phyloP scores from a whole-genome alignment of 306 rosid species.

The apple (Malus domestica) region ASM211411v1 NC_041803.1:777501-778000 shows the following conservation, averaged over 20 bases:
- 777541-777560: conserved; percentile 10
- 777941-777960: conserved; percentile 43
- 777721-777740: conserved; percentile 11
- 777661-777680: conserved; percentile 79
- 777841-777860: conserved; percentile 99
- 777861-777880: conserved; percentile 45
- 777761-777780: background rate
- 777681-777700: conserved; percentile 97
- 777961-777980: conserved; percentile 94
- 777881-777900: conserved; percentile 5
- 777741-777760: background rate
- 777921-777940: background rate
- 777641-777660: conserved; percentile 66
- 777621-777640: conserved; percentile 55
- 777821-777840: conserved; percentile 99
- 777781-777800: background rate
- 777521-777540: conserved; percentile 73
- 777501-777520: conserved; percentile 75
- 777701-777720: conserved; percentile 58
- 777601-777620: background rate
- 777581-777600: background rate
- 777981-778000: conserved; percentile 77
- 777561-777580: background rate
- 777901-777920: background rate
- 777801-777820: conserved; percentile 6